Percentiles rank a stretch among this genome's conserved stretches.
These are phyloP conservation scores for Acanthamoeba royreba DNA, from an alignment of 208 protist genomes.

Conservation along the genomic window DNA sequence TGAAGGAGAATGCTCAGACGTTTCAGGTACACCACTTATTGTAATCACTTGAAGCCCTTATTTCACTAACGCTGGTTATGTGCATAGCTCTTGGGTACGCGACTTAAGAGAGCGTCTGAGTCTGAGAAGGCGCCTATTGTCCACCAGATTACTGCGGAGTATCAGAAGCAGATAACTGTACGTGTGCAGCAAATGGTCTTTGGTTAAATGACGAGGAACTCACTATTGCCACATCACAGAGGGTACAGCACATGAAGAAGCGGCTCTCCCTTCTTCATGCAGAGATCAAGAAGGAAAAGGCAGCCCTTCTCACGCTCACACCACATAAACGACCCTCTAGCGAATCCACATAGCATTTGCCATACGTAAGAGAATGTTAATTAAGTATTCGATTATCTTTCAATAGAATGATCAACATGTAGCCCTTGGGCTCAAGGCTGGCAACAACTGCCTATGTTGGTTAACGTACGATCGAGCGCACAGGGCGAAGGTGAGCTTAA, in stretches of 20 bases:
- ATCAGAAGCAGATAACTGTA: constrained; percentile 17
- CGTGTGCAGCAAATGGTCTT: too few relatives aligned
- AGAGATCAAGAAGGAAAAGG: constrained; percentile 13
- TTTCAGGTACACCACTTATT: not conserved
- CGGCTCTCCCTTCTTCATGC: not conserved
- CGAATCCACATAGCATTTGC: too few relatives aligned
- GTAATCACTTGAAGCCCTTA: not conserved
- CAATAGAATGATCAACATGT: too few relatives aligned
- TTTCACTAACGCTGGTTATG: not conserved
- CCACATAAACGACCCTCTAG: too few relatives aligned
- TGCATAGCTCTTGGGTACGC: not conserved
- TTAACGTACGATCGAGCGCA: too few relatives aligned
- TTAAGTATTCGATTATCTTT: too few relatives aligned
- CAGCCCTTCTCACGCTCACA: not conserved
- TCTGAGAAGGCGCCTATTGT: not conserved
- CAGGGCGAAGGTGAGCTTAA: too few relatives aligned
- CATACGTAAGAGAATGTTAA: too few relatives aligned
- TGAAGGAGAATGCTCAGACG: not conserved
- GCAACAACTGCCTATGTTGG: too few relatives aligned
- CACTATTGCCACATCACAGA: too few relatives aligned
- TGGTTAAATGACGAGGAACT: too few relatives aligned
- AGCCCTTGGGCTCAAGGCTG: too few relatives aligned
- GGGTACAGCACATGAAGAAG: not conserved
- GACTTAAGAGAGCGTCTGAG: not conserved
- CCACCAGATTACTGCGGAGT: not conserved